Base-by-base conservation (phyloP, 2,329 filamentous ascomycete genomes). In the Alternaria sp. region DNA sequence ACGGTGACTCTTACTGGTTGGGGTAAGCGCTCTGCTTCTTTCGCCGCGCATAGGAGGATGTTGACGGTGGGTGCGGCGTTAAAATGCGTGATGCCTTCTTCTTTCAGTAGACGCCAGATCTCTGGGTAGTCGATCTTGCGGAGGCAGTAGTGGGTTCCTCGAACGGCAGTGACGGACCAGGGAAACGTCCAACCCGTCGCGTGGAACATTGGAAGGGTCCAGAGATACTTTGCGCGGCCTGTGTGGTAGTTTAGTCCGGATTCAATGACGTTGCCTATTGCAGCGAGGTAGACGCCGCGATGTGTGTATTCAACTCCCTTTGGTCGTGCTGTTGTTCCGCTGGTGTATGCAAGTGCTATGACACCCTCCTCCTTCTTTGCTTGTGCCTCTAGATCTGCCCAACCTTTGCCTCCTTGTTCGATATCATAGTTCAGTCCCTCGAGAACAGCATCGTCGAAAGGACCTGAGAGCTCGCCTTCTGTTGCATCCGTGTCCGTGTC, bases 41-140 rank as follows among this genome's bases (percentile, higher is more conserved):
- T 84, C 3, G 91, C 85, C 11, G 90, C 90, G 73, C 95, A 97
- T 3, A 99, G 86, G 0, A 98, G 81, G 0, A 94, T 99, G 76
- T 98, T 98, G 51, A 99, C 95, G 0, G 95, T 99, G 0, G 95
- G 95, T 0, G 94, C 95, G 0, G 94, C 94, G 72, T 94, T 96
- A 81, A 96, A 98, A 78, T 99, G 95, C 0, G 93, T 98, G 63
- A 99, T 90, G 6, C 86, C 83, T 77, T 98, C 91, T 51, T 92
- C 86, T 72, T 93, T 96, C 33, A 99, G 81, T 4, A 99, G 80
- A 48, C 86, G 85, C 95, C 95, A 99, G 60, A 99, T 96, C 58
- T 94, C 83, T 0, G 91, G 87, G 74, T 99, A 99, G 78, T 98
- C 93, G 65, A 99, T 92, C 81, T 97, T 98, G 60, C 95, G 86